Conservation (phyloP, 2,329 filamentous ascomycete species). For the Laburnicola sp. region DNA sequence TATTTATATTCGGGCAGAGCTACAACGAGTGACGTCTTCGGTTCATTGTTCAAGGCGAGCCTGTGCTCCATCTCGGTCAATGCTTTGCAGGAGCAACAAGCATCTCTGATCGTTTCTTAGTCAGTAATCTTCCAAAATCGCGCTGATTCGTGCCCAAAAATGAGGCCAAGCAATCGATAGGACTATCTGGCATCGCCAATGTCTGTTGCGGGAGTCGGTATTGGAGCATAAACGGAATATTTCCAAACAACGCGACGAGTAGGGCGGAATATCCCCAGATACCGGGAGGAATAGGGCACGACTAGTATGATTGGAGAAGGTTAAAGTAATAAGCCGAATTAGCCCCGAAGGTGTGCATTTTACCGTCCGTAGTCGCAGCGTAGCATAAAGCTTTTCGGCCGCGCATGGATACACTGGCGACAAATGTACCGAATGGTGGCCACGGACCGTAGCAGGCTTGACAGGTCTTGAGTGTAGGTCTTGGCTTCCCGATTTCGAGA, state of each 20-base stretch:
- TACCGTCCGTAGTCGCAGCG: not conserved
- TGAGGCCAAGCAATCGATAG: constrained; percentile 13
- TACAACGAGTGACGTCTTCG: not conserved
- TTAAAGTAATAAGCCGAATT: not conserved
- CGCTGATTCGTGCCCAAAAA: constrained; percentile 2
- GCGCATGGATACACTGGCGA: not conserved
- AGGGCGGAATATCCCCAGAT: not conserved
- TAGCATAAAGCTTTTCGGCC: too few relatives aligned
- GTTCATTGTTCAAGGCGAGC: not conserved
- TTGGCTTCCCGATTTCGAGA: too few relatives aligned
- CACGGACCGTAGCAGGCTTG: too few relatives aligned
- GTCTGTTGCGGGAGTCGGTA: not conserved
- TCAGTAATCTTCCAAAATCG: constrained; percentile 15
- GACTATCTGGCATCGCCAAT: constrained; percentile 1
- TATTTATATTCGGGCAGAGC: constrained; percentile 10
- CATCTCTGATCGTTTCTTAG: constrained; percentile 25
- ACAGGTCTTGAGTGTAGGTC: too few relatives aligned
- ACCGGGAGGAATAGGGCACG: not conserved
- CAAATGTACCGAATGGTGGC: not conserved
- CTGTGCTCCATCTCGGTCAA: constrained; percentile 1
- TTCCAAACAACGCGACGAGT: not conserved
- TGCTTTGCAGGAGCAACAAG: constrained; percentile 13
- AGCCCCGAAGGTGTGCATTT: not conserved
- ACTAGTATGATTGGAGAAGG: not conserved
- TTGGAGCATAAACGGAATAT: not conserved